These are phyloP conservation scores for Funneliformis caledonium DNA, from an alignment of 371 early-diverging fungal species.

Conservation along the genomic window DNA sequence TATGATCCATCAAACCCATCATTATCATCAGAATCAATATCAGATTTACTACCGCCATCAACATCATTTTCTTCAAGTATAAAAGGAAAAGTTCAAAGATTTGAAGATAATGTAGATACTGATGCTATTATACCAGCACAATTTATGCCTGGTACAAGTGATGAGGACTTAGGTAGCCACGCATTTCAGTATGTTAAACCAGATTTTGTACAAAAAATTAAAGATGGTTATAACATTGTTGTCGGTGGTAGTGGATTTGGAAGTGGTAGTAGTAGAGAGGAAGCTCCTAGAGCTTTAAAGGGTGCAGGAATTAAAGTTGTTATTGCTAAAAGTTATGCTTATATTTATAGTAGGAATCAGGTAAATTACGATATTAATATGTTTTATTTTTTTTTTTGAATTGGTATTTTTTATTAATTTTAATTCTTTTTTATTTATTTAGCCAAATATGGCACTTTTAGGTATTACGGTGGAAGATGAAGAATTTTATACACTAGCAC, in stretches of 20 bases:
- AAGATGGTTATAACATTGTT: slow-evolving; percentile 65
- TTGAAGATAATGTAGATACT: slow-evolving; percentile 77
- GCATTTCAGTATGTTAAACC: slow-evolving; percentile 76
- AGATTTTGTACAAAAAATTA: slow-evolving; percentile 67
- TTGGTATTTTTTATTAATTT: neutral
- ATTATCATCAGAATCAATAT: slow-evolving; percentile 44
- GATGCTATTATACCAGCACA: slow-evolving; percentile 82
- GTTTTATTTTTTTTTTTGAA: slow-evolving; percentile 42
- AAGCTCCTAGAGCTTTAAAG: slow-evolving; percentile 75
- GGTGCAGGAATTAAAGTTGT: slow-evolving; percentile 74
- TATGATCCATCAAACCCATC: slow-evolving; percentile 47
- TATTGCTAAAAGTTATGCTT: slow-evolving; percentile 74
- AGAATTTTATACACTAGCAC: slow-evolving; percentile 68
- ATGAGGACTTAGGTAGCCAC: slow-evolving; percentile 72
- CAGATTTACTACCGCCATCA: slow-evolving; percentile 45
- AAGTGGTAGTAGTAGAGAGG: slow-evolving; percentile 75
- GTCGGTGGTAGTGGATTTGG: slow-evolving; percentile 76
- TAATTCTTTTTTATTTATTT: neutral
- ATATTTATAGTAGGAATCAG: slow-evolving; percentile 65
- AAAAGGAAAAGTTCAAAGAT: slow-evolving; percentile 69
- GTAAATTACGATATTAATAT: neutral
- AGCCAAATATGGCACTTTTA: slow-evolving; percentile 77
- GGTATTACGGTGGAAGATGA: slow-evolving; percentile 71
- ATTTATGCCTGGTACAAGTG: slow-evolving; percentile 75
- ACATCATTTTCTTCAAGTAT: slow-evolving; percentile 52